A percentile compares a stretch with the other conserved stretches of the same genome.
phyloP scores from a whole-genome alignment of 441 rosid genomes.

The Eruca vesicaria region DNA sequence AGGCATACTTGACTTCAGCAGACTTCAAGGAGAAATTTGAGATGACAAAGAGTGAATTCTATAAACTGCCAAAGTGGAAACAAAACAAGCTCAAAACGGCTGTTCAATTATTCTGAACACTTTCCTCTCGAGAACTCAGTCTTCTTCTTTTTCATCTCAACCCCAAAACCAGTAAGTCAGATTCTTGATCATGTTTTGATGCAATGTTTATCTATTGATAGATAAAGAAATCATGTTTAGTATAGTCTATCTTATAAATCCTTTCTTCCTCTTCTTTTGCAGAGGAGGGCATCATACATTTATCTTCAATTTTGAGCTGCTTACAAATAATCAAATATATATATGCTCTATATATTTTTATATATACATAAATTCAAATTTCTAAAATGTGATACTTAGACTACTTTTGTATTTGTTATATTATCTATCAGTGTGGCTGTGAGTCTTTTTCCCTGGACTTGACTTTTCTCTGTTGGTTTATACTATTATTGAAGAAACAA shows the following conservation, averaged over 20 bases:
- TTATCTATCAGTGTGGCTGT: constrained; percentile 39
- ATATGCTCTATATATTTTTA: background rate
- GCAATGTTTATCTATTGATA: background rate
- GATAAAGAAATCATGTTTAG: background rate
- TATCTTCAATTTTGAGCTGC: constrained; percentile 21
- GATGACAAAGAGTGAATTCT: constrained; percentile 79
- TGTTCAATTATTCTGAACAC: constrained; percentile 56
- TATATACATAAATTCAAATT: background rate
- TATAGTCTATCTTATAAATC: background rate
- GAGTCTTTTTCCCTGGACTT: constrained; percentile 4
- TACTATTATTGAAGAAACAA: constrained; percentile 33
- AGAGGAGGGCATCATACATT: constrained; percentile 13
- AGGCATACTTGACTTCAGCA: constrained; percentile 74
- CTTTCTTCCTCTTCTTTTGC: constrained; percentile 14
- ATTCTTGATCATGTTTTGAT: background rate
- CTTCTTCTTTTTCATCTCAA: background rate
- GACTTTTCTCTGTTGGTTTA: constrained; percentile 30
- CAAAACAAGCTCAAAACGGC: constrained; percentile 96
- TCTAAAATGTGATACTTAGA: constrained; percentile 2
- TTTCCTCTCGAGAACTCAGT: constrained; percentile 11
- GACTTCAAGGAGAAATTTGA: constrained; percentile 96
- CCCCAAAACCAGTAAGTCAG: constrained; percentile 25
- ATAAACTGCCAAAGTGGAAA: constrained; percentile 95
- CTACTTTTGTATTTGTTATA: background rate
- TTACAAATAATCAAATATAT: background rate